Evolutionary conservation across 345 rosid species (phyloP).

Genomic region (Erodium maritimum): DNA sequence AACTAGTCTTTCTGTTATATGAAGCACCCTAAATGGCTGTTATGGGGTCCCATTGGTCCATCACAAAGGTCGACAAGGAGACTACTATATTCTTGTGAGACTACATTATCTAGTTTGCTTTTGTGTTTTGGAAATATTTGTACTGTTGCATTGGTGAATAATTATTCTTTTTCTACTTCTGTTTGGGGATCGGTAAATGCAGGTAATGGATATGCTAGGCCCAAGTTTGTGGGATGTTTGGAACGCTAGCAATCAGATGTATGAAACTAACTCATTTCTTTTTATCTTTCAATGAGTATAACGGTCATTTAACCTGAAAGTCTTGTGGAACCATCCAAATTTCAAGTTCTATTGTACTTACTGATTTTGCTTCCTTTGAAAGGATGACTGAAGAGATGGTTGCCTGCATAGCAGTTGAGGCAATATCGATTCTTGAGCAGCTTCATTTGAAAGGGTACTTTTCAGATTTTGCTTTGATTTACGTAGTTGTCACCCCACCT

Average conservation of each 20-base stretch:
- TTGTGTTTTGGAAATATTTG: neutral
- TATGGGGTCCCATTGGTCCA: slow-evolving; percentile 43
- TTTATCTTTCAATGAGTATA: neutral
- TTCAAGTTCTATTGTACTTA: slow-evolving; percentile 3
- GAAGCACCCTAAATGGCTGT: slow-evolving; percentile 33
- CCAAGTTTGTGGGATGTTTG: slow-evolving; percentile 55
- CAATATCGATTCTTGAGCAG: slow-evolving; percentile 39
- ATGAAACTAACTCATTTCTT: slow-evolving; percentile 15
- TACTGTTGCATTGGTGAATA: neutral
- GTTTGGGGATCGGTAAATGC: slow-evolving; percentile 1
- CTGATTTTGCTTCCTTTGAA: slow-evolving; percentile 3
- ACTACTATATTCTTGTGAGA: slow-evolving; percentile 27
- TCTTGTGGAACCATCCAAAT: neutral
- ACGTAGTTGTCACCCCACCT: neutral
- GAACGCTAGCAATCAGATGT: slow-evolving; percentile 33
- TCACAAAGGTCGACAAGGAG: slow-evolving; percentile 49
- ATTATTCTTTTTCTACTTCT: slow-evolving; percentile 2
- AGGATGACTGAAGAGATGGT: slow-evolving; percentile 54
- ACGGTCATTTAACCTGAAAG: neutral
- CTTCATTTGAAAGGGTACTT: slow-evolving; percentile 41
- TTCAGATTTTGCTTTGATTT: neutral
- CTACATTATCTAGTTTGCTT: too few relatives aligned
- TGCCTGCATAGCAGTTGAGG: slow-evolving; percentile 51
- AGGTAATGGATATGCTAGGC: slow-evolving; percentile 56
- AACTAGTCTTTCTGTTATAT: slow-evolving; percentile 5